Base-by-base conservation (phyloP, 75 land plant genomes). In the Selaginella moellendorffii region DNA sequence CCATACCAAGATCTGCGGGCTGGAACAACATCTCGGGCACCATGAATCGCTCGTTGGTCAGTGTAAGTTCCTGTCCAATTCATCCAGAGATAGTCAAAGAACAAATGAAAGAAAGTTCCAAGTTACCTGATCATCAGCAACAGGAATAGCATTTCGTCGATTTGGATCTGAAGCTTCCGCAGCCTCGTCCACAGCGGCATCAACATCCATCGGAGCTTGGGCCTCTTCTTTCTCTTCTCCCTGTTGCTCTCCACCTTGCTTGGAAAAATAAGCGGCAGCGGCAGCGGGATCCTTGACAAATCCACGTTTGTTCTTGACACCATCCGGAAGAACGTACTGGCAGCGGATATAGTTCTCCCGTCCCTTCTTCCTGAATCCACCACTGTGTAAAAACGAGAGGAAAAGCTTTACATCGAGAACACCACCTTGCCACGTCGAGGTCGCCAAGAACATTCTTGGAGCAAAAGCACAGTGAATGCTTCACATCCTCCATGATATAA, bases 1-100 rank as follows among this genome's bases (percentile, higher is more conserved):
- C n/a, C n/a, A n/a, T 0, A 92, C 97, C 98, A 20, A 88, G 68
- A 73, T 88, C 98, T 67, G 96, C 85, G 61, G 98, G 98, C 62
- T 82, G 96, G 67, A 93, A 93, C 21, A 93, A 67, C 90, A 93
- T 88, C 76, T 93, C 98, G 17, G 98, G 98, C 24, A 93, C 96
- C 71, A 93, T 77, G 65, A 93, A 93, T 23, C 98, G 96, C 67
- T 93, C 98, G 73, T 93, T 93, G 1, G 96, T 93, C 76, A 93
- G 66, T 54, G 67, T 82, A 29, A 93, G 76, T 63, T 88, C 98
- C 96, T 92, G 80, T 58, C 8, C 5, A 56, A 18, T 46, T n/a
- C n/a, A n/a, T n/a, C n/a, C 10, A 36, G 46, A 36, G 46, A 36
- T 5, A 36, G 46, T 5, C 10, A 36, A 14, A 36, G 46, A 36